Evolutionary conservation across 345 rosid genomes (phyloP).

Genomic region (Eucalyptus marginata): DNA sequence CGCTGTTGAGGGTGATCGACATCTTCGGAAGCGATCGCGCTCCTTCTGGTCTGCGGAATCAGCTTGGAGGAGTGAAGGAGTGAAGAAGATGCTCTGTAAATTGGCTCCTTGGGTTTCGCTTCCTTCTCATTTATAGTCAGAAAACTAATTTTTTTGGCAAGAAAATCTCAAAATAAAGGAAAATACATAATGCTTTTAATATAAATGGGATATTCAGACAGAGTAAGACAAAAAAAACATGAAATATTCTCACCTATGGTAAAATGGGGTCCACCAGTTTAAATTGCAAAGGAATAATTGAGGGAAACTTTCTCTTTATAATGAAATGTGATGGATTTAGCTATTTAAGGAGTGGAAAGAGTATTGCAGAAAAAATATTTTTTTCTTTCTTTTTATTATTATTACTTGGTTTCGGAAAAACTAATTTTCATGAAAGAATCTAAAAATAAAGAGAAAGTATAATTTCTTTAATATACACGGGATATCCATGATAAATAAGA

Average conservation of each 20-base stretch:
- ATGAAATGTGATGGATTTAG: background rate
- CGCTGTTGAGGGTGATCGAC: constrained; percentile 64
- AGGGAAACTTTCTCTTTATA: background rate
- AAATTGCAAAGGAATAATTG: background rate
- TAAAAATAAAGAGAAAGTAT: too few relatives aligned
- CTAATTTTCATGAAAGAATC: background rate
- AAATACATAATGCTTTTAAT: too few relatives aligned
- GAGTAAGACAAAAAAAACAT: too few relatives aligned
- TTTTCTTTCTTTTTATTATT: too few relatives aligned
- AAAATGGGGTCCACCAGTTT: background rate
- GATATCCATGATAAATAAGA: too few relatives aligned
- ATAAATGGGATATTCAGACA: background rate
- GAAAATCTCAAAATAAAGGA: background rate
- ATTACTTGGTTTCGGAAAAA: too few relatives aligned
- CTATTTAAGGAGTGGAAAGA: too few relatives aligned
- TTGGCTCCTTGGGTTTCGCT: background rate
- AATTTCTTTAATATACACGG: background rate
- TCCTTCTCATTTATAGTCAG: background rate
- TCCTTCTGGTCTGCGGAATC: background rate
- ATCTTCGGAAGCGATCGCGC: background rate
- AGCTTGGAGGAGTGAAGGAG: background rate
- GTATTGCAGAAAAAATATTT: too few relatives aligned
- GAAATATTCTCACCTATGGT: background rate
- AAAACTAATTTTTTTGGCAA: too few relatives aligned
- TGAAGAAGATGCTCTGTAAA: background rate